Base-by-base conservation (phyloP, 257 asterid genomes). In the Salvia rosmarinus region DNA sequence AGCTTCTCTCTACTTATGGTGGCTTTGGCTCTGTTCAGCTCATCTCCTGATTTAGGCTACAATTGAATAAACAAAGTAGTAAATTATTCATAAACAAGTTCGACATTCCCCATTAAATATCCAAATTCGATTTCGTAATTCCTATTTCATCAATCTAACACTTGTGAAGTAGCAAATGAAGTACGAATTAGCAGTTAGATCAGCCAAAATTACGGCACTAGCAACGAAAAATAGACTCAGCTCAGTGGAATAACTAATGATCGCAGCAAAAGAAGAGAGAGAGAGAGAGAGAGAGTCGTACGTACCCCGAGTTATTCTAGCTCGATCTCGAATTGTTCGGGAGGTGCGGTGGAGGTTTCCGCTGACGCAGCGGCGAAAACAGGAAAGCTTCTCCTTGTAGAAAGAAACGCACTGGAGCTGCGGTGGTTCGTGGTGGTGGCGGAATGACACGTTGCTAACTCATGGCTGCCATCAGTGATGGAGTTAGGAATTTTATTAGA, bases 1-100 rank as follows among this genome's bases (percentile, higher is more conserved):
- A 93, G 83, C 83, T 93, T 89, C 70, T 87, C 96, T 51, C 97
- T 96, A 75, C 98, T 90, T 9, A 81, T 64, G n/a, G n/a, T n/a
- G 28, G 88, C 94, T n/a, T 74, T 85, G 62, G 89, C 86, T 80
- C 28, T 89, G 73, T 86, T 86, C 81, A 87, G 82, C 1, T 87
- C 86, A 64, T 84, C 88, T 49, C 85, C 92, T 50, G 88, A 75
- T 70, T 93, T 89, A 75, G 94, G 96, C 97, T 93, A 64, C 32
- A 50, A 67, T 51, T 10, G 30, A 68, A n/a, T n/a, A n/a, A n/a
- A n/a, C n/a, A n/a, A n/a, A n/a, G n/a, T n/a, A n/a, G n/a, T n/a
- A n/a, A n/a, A 13, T 20, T 32, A 21, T 44, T 52, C 54, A 51
- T n/a, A 37, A 40, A 54, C 19, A 4, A 65, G 34, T 46, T 57